Base-by-base conservation (phyloP, 768 basidiomycete genomes). In the Goffeauzyma gilvescens region DNA sequence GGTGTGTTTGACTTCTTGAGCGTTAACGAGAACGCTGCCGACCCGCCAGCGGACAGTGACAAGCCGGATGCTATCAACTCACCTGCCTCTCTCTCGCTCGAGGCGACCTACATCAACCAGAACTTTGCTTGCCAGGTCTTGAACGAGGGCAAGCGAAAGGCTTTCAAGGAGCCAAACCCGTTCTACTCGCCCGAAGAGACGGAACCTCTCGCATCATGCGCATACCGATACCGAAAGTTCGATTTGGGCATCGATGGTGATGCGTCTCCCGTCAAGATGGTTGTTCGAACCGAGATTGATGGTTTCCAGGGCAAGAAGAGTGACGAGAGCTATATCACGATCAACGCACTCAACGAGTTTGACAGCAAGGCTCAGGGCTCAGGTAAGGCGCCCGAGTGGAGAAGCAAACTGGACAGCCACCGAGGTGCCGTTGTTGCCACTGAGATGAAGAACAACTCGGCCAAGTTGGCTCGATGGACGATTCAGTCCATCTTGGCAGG, bases 381-480 rank as follows among this genome's bases (percentile, higher is more conserved):
- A 1, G 90, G 87, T 21, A 86, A 87, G 37, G 87, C 90, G 14
- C 83, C 87, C n/a, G 93, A 98, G 64, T 98, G 93, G 93, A 75
- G 89, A 25, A 74, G 81, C n/a, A 90, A 90, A 66, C 68, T 98
- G 32, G 93, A 98, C 65, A 78, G 81, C 4, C 87, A 95, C 65
- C 76, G 87, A 33, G 93, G 93, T 49, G 93, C 93, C 2, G 90
- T 98, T 32, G 87, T 96, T 46, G 86, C 93, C 26, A 89, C 85
- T 20, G 93, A 98, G 71, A 96, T 96, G 93, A 98, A 96, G 70
- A 98, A 98, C 67, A 98, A 98, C 68, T 83, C 79, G 54, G 87
- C 79, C 68, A 98, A 98, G 65, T 73, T 98, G 22, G 87, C 89
- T 15, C 81, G 90, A 57, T 98, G 90, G 87, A 79, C 90, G 0